Conservation (phyloP, 305 asterid genomes). For the Solanum chacoense region DNA sequence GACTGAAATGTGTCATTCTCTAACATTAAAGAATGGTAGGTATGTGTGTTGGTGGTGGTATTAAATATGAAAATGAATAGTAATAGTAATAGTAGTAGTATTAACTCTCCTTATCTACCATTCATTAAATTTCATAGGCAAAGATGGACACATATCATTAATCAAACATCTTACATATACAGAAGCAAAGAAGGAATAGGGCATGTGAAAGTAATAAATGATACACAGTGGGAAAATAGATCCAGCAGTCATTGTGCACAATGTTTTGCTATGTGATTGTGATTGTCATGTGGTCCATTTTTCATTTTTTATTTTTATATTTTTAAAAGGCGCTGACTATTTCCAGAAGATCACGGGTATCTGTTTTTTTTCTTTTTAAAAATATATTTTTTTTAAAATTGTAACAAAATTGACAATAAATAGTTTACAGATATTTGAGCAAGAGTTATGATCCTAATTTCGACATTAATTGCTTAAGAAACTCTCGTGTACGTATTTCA, state of each 20-base stretch:
- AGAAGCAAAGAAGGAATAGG: not conserved
- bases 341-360: not conserved
- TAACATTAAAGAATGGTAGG: slow-evolving; percentile 3
- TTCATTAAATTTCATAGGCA: not conserved
- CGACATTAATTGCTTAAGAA: not conserved
- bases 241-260: not conserved
- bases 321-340: not conserved
- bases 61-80: not conserved
- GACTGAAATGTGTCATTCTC: slow-evolving; percentile 7
- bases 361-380: not conserved
- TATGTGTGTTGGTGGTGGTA: not conserved
- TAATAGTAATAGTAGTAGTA: not conserved
- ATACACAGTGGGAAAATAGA: not conserved
- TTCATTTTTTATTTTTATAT: no score
- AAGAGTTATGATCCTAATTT: not conserved
- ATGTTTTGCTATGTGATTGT: not conserved
- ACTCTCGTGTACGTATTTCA: not conserved
- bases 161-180: not conserved
- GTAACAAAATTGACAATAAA: not conserved
- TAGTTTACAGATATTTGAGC: not conserved
- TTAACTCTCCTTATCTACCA: not conserved
- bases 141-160: not conserved
- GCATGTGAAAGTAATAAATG: slow-evolving; percentile 33
- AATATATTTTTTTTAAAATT: no score
- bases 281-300: not conserved